These are phyloP conservation scores for Bothriochloa decipiens DNA, from an alignment of 176 grass and related monocot species.

Conservation along the genomic window DNA sequence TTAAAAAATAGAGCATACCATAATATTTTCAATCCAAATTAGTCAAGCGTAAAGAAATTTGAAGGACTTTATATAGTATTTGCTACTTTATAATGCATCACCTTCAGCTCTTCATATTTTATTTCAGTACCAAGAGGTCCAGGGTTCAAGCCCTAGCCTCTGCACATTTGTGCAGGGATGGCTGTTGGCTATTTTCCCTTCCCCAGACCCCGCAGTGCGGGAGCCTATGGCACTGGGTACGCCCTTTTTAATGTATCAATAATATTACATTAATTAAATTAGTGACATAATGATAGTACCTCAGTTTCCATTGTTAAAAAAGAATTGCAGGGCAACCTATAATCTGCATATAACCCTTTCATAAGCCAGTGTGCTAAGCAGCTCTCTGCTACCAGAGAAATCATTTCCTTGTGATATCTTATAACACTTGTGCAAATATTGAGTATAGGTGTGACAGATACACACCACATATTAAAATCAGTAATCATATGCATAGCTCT, in stretches of 20 bases:
- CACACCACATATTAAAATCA: background rate
- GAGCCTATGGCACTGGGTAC: too few species aligned
- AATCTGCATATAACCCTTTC: background rate
- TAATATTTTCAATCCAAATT: slow-evolving; percentile 34
- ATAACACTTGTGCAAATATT: background rate
- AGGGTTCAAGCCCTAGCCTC: too few species aligned
- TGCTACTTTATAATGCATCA: background rate
- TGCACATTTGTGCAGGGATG: too few species aligned
- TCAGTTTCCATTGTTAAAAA: background rate
- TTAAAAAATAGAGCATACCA: background rate
- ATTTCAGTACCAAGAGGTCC: too few species aligned
- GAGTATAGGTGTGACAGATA: background rate
- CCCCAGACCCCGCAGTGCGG: too few species aligned
- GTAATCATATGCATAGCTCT: background rate
- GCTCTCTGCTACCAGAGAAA: slow-evolving; percentile 1
- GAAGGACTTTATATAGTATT: background rate
- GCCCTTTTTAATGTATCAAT: slow-evolving; percentile 33
- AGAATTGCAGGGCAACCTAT: background rate
- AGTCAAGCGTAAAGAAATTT: slow-evolving; percentile 12
- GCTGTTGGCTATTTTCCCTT: too few species aligned
- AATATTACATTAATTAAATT: slow-evolving; percentile 9
- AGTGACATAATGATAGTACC: background rate
- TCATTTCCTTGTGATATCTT: background rate
- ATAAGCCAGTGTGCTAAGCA: too few species aligned
- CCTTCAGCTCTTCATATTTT: background rate